Conservation (phyloP, 1,284 basidiomycete genomes). For the Moesziomyces sp. region DNA sequence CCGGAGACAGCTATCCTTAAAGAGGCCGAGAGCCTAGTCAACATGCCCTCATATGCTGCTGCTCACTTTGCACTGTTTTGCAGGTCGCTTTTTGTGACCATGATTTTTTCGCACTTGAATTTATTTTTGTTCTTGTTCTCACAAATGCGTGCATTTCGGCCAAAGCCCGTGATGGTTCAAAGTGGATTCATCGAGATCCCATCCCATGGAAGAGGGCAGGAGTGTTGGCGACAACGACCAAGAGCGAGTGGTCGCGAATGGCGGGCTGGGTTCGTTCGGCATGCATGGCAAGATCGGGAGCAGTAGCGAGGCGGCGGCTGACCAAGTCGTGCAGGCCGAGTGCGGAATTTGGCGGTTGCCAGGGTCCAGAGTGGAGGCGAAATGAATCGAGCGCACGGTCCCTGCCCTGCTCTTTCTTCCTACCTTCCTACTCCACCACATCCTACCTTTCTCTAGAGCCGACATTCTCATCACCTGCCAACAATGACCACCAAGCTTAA, state of each 20-base stretch:
- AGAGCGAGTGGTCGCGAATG: neutral
- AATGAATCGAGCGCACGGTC: neutral
- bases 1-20: neutral
- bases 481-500: constrained; percentile 27
- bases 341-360: neutral
- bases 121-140: too few species aligned
- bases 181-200: too few species aligned
- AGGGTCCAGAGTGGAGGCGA: constrained; percentile 19
- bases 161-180: too few species aligned
- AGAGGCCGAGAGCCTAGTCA: neutral
- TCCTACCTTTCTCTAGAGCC: too few species aligned
- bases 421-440: neutral
- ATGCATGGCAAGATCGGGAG: constrained; percentile 19
- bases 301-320: constrained; percentile 4
- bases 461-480: neutral
- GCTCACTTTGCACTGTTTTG: too few species aligned
- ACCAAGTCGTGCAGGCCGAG: constrained; percentile 17
- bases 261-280: too few species aligned
- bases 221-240: too few species aligned
- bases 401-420: neutral
- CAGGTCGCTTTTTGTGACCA: too few species aligned
- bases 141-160: too few species aligned
- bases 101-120: too few species aligned
- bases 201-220: too few species aligned
- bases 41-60: neutral